These are phyloP conservation scores for Thuja plicata DNA, from an alignment of 83 land plant species.

Conservation along the genomic window DNA sequence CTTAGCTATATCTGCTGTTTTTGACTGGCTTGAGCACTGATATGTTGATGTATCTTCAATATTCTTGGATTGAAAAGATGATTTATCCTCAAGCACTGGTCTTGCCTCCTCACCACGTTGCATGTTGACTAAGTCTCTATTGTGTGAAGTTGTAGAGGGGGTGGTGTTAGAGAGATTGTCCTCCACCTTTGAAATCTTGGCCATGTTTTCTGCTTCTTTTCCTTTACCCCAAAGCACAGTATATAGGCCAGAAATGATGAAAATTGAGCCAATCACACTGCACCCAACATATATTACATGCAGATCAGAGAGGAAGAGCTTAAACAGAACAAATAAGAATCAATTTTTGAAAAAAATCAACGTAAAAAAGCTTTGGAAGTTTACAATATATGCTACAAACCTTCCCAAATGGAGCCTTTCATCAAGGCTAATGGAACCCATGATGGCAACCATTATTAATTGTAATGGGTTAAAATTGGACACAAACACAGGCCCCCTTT, in stretches of 20 bases:
- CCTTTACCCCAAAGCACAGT: conserved; percentile 8
- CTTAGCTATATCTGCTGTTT: no score
- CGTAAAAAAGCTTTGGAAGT: background rate
- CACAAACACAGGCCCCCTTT: conserved; percentile 62
- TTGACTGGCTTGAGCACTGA: no score
- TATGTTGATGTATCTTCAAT: no score
- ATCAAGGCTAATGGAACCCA: conserved; percentile 48
- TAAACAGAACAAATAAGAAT: background rate
- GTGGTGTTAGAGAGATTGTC: no score
- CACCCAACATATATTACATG: background rate
- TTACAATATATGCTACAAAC: conserved; percentile 18
- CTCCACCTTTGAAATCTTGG: background rate
- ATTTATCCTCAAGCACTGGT: no score
- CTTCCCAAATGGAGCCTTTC: conserved; percentile 60
- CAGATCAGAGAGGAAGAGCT: no score
- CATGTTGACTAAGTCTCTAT: no score
- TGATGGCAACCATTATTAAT: conserved; percentile 53
- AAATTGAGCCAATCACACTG: conserved; percentile 10
- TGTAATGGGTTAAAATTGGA: conserved; percentile 64
- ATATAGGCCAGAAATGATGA: background rate
- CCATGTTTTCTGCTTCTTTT: background rate
- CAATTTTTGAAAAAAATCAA: background rate
- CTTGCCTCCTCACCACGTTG: no score
- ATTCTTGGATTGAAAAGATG: no score
- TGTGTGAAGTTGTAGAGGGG: no score